Base-by-base conservation (phyloP, 768 basidiomycete species). In the Amanita inopinata region DNA sequence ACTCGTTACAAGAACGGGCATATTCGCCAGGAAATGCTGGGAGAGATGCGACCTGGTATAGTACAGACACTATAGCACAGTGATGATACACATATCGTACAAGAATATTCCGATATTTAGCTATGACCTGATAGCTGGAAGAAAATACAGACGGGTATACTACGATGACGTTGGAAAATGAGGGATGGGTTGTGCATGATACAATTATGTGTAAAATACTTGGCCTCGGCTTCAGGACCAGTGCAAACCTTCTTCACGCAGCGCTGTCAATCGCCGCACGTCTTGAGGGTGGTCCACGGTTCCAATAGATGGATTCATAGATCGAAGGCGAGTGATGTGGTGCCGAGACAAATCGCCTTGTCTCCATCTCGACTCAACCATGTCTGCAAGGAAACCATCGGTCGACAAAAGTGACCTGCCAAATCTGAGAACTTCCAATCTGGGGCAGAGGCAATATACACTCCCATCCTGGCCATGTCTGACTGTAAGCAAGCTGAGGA, bases 281-380 rank as follows among this genome's bases (percentile, higher is more conserved):
- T 48, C 47, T 33, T 45, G 32, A n/a, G 44, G 43, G 25, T 48
- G 47, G 18, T 33, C 30, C 18, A 9, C 17, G 15, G 12, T 6
- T 19, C 44, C 43, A 32, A 52, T 28, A 19, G 33, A 46, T 14
- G 51, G 51, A 43, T 50, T 52, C n/a, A 52, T 52, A 8, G 43
- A 50, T 38, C 37, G 47, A 9, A 46, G 48, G 33, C 37, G 46
- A 14, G 47, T 33, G 19, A 50, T 30, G 19, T 38, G 33, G 24
- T 34, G 24, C 9, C 23, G 18, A 4, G 45, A 38, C 22, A n/a
- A 25, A 31, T 7, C 20, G 8, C 25, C n/a, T n/a, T n/a, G 37
- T 36, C 34, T 38, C 38, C 43, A 53, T 41, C 51, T 47, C 15
- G 51, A 53, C 28, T 50, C 51, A 11, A 53, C 25, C 51, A 53